phyloP scores from a whole-genome alignment of 2,329 filamentous ascomycete genomes.

The Calonectria henricotiae region DNA sequence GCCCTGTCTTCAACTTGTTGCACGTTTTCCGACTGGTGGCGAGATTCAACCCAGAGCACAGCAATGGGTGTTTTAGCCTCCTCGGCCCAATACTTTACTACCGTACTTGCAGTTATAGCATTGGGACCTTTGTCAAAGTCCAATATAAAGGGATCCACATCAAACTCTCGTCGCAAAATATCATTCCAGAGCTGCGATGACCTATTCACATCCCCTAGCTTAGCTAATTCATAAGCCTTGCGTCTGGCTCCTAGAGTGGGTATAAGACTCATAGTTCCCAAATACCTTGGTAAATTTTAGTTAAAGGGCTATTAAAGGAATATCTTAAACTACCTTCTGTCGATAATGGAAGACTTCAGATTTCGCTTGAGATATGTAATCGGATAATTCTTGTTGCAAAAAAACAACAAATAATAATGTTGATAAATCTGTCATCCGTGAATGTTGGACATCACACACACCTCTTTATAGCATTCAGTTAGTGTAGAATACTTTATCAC shows the following conservation, averaged over 20 bases:
- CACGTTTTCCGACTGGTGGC: background rate
- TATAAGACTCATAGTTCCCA: background rate
- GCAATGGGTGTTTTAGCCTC: background rate
- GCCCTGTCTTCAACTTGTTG: conserved; percentile 5
- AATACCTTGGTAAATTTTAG: background rate
- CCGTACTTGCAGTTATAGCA: background rate
- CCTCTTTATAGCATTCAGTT: background rate
- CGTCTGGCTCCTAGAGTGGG: background rate
- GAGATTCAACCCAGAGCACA: conserved; percentile 1
- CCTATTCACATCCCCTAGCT: background rate
- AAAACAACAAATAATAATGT: background rate
- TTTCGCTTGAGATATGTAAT: background rate
- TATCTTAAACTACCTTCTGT: background rate
- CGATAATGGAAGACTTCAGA: background rate
- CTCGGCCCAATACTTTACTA: background rate
- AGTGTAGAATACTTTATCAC: background rate
- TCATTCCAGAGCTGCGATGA: background rate
- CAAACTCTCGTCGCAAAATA: background rate
- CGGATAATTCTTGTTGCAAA: background rate
- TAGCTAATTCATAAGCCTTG: background rate
- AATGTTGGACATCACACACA: background rate
- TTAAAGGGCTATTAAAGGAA: background rate
- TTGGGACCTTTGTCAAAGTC: background rate
- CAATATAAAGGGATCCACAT: background rate
- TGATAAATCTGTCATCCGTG: background rate